Evolutionary conservation across 352 stramenopile species (phyloP).

Genomic region (Pythium aristosporum): DNA sequence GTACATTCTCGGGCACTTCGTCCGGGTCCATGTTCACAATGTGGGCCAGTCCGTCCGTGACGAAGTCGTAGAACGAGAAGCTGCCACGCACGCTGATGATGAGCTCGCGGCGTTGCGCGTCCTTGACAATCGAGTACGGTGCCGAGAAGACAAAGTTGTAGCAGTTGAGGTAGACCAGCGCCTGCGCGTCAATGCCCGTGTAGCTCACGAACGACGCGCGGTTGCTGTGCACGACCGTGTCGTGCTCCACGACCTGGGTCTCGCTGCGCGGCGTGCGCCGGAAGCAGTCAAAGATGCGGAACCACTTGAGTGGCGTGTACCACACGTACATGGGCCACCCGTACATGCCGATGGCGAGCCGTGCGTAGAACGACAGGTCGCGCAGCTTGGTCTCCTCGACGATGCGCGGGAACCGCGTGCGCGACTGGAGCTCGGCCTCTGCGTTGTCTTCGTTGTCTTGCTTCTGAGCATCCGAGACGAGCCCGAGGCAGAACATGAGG

Average conservation of each 20-base stretch:
- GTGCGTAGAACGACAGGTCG: conserved; percentile 64
- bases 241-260: conserved; percentile 55
- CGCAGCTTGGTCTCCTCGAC: conserved; percentile 47
- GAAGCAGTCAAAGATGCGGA: conserved; percentile 58
- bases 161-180: conserved; percentile 78
- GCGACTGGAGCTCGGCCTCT: conserved; percentile 22
- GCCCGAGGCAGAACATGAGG: conserved; percentile 62
- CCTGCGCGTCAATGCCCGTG: conserved; percentile 53
- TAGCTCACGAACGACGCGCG: conserved; percentile 70
- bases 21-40: conserved; percentile 58
- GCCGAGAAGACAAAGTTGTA: conserved; percentile 78
- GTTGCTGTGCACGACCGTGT: conserved; percentile 61
- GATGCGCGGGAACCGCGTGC: conserved; percentile 34
- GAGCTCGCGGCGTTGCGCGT: conserved; percentile 56
- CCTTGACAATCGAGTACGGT: conserved; percentile 75
- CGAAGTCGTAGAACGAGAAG: conserved; percentile 79
- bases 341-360: conserved; percentile 74
- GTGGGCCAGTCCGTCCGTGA: conserved; percentile 68
- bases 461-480: conserved; percentile 60
- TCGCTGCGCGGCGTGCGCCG: conserved; percentile 29
- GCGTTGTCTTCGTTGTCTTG: conserved; percentile 45
- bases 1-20: conserved; percentile 54
- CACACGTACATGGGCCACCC: conserved; percentile 78
- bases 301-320: conserved; percentile 73
- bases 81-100: conserved; percentile 76